phyloP scores from a whole-genome alignment of 2,329 filamentous ascomycete genomes.

The Colletotrichum lindemuthianum region DNA sequence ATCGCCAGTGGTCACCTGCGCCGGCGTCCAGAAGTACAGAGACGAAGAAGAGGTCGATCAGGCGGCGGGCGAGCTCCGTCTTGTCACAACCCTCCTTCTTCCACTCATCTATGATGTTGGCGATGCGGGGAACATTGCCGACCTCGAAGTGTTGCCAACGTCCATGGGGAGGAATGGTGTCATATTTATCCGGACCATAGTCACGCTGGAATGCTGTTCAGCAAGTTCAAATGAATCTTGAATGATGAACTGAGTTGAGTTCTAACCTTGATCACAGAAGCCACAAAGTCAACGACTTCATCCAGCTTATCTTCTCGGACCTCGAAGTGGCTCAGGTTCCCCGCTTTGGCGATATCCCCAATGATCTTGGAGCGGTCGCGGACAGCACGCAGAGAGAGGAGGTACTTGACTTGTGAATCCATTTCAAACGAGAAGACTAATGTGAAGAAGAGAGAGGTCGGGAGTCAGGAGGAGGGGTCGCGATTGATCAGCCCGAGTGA shows the following conservation, averaged over 20 bases:
- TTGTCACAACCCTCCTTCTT: conserved; percentile 51
- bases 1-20: conserved; percentile 61
- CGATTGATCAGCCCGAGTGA: too few relatives aligned
- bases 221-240: background rate
- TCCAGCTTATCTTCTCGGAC: conserved; percentile 50
- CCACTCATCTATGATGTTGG: conserved; percentile 57
- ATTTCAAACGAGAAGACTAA: background rate
- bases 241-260: background rate
- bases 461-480: too few relatives aligned
- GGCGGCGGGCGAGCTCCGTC: conserved; percentile 59
- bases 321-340: conserved; percentile 53
- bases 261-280: conserved; percentile 53
- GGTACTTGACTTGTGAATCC: conserved; percentile 43
- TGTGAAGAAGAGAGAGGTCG: too few relatives aligned
- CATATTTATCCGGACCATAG: conserved; percentile 57
- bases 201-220: conserved; percentile 51
- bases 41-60: conserved; percentile 71
- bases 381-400: conserved; percentile 49
- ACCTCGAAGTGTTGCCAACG: conserved; percentile 73
- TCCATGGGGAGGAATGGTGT: conserved; percentile 63
- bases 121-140: conserved; percentile 61
- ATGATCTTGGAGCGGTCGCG: conserved; percentile 48
- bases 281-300: conserved; percentile 54
- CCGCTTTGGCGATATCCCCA: conserved; percentile 48
- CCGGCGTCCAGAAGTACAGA: conserved; percentile 68